Conservation (phyloP, 768 basidiomycete species). For the Amanita subjunquillea region DNA sequence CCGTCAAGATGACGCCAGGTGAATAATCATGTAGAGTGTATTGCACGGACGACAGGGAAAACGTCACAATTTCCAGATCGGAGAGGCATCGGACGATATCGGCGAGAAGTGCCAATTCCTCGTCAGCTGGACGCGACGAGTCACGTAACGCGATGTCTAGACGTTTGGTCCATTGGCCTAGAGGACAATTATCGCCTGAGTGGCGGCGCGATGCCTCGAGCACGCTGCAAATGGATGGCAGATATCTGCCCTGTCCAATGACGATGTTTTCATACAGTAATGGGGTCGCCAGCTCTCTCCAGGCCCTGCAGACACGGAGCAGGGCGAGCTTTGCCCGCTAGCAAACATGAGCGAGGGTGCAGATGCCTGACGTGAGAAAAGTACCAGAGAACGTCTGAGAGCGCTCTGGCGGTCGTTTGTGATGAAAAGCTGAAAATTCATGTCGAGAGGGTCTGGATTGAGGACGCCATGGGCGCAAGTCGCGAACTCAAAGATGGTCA, state of each 20-base stretch:
- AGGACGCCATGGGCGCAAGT: not conserved
- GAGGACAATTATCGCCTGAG: not conserved
- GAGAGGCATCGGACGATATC: conserved; percentile 5
- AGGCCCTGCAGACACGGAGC: conserved; percentile 17
- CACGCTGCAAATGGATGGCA: not conserved
- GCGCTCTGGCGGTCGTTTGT: not conserved
- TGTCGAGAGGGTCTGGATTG: conserved; percentile 1
- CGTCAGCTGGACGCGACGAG: not conserved
- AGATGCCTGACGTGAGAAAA: not conserved
- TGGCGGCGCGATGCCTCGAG: not conserved
- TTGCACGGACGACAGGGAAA: not conserved
- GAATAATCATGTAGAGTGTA: not conserved
- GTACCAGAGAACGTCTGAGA: conserved; percentile 1
- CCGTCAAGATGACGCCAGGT: not conserved
- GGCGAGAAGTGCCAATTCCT: not conserved
- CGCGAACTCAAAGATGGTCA: not conserved
- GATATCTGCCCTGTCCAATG: conserved; percentile 4
- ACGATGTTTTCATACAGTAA: conserved; percentile 17
- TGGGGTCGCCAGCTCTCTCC: conserved; percentile 12
- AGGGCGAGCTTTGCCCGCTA: conserved; percentile 17
- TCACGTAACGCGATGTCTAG: conserved; percentile 5
- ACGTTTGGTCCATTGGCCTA: conserved; percentile 6
- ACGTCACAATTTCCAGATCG: conserved; percentile 3
- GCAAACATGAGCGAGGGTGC: not conserved
- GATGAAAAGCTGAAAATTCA: conserved; percentile 5